Evolutionary conservation across 306 rosid species (phyloP), one percentile per base, ranked within the genome.

Genomic region (Abrus precatorius): DNA sequence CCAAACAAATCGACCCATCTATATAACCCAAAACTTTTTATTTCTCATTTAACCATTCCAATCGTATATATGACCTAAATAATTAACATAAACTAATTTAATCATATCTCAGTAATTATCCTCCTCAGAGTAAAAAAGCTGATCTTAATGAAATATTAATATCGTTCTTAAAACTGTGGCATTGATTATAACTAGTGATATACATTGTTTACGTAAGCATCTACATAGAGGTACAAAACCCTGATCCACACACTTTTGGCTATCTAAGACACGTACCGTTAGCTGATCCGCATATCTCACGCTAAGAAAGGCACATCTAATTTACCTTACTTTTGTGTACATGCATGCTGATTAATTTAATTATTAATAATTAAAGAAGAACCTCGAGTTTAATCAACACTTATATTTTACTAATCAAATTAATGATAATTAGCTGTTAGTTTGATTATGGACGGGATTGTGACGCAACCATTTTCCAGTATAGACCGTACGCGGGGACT

Each of bases 1-100:
- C 79, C 85, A 52, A 71, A 81, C 76, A 81, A 77, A 77, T 76
- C 43, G 80, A 80, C 53, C 83, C 85, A 63, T 75, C 70, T 41
- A 82, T 68, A 60, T 63, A 77, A 59, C 77, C 69, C 74, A 77
- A 73, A 77, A 14, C 36, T 57, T 77, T 67, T 77, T 76, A 67
- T 75, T 80, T 84, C 82, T 38, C 78, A 38, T 38, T 69, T 66
- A 53, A 52, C 13, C 27, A 14, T 28, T 69, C 29, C 67, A 41
- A 20, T 29, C 48, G 66, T 41, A 38, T 38, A 48, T 49, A 27
- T 20, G n/a, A 50, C 63, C 55, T 36, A 67, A 64, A 20, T 13
- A 27, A 48, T 57, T 7, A 38, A 36, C 69, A 33, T 62, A 59
- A 47, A 30, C 61, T 59, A 33, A 27, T 55, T 68, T 44, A 43